Evolutionary conservation across 768 basidiomycete species (phyloP), one percentile per base, ranked within the genome.

Genomic region (Collybia sordida): DNA sequence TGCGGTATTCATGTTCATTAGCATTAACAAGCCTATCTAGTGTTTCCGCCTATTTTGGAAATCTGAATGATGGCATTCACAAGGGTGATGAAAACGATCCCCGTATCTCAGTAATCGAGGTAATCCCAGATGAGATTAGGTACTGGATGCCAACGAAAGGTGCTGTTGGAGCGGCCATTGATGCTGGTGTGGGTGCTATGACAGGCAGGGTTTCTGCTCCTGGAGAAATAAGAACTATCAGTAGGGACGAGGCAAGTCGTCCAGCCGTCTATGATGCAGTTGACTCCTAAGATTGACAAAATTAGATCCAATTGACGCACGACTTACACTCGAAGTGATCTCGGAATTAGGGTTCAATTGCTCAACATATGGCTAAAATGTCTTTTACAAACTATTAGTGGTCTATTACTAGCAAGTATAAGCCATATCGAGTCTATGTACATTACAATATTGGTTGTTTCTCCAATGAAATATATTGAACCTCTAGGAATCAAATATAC

Each of bases 51-150:
- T 97, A 91, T 78, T 95, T 95, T 58, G 91, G 90, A 31, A 87
- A 96, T 62, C 73, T 94, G 47, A 85, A 85, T 25, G 93, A 96
- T 55, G 90, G 89, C 15, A 70, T 87, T 5, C 93, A 94, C 65
- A 86, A 82, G 58, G 93, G 93, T n/a, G 81, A 86, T 58, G 77
- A 77, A 24, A 71, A 76, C 41, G 94, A 96, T 55, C 90, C 93
- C 0, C 81, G 93, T 21, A 78, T 97, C 3, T 77, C 84, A 6
- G 65, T 90, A 28, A 90, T 96, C 55, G 82, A 91, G 64, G 80
- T 97, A 47, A 66, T 86, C 45, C 90, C 92, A 0, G 76, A 83
- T 28, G 86, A 90, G 71, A 87, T 97, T 55, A 79, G 85, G 47
- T 95, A 92, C 62, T 96, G 86, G 84, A 69, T 85, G 49, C 75